phyloP scores from a whole-genome alignment of 176 grass and related monocot genomes.

The Neostapfia colusana region DNA sequence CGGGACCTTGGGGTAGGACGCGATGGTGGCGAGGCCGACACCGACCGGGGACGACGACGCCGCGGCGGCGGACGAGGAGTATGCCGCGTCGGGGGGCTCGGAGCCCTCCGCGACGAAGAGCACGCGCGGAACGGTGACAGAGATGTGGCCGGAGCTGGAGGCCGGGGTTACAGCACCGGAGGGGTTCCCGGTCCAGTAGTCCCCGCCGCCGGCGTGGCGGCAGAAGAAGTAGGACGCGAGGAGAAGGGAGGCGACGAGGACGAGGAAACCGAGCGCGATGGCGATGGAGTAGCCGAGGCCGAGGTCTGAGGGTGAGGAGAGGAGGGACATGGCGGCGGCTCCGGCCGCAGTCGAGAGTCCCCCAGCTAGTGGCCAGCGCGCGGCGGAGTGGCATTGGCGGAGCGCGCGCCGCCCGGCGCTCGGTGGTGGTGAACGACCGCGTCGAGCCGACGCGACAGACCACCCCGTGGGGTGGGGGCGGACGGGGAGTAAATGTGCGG shows the following conservation, averaged over 20 bases:
- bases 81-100: slow-evolving; percentile 46
- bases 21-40: slow-evolving; percentile 59
- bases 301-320: slow-evolving; percentile 50
- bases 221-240: slow-evolving; percentile 54
- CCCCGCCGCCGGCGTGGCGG: slow-evolving; percentile 5
- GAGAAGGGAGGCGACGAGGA: slow-evolving; percentile 51
- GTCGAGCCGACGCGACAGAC: not conserved
- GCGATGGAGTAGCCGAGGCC: slow-evolving; percentile 65
- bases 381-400: slow-evolving; percentile 54
- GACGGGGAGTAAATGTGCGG: slow-evolving; percentile 50
- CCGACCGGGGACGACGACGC: slow-evolving; percentile 42
- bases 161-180: slow-evolving; percentile 27
- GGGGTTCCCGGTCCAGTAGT: slow-evolving; percentile 23
- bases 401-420: not conserved
- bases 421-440: slow-evolving; percentile 13
- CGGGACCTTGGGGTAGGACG: slow-evolving; percentile 64
- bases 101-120: slow-evolving; percentile 79
- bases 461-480: slow-evolving; percentile 7
- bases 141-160: slow-evolving; percentile 45
- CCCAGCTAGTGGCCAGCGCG: not conserved
- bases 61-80: slow-evolving; percentile 35
- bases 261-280: slow-evolving; percentile 60
- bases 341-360: slow-evolving; percentile 35
- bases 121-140: slow-evolving; percentile 59
- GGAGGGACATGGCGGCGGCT: slow-evolving; percentile 37